Evolutionary conservation across 768 basidiomycete species (phyloP), one percentile per base, ranked within the genome.

Genomic region (Xerocomus brunneocitrinus): DNA sequence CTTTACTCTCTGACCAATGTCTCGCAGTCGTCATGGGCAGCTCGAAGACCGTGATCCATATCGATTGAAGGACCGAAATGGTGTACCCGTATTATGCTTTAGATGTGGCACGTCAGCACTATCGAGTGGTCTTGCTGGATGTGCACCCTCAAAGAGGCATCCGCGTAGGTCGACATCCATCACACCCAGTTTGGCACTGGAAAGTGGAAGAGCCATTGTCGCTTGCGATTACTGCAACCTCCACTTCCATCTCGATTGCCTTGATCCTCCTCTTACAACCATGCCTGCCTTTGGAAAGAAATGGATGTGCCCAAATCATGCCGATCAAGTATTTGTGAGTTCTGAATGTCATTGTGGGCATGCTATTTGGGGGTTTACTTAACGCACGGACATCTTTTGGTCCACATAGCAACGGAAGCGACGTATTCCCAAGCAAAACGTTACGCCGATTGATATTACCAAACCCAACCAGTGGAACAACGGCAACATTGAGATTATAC

Each of bases 231-330:
- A 93, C 65, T 99, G 97, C 71, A 79, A 78, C 56, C 79, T 95
- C 42, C 90, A 95, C 67, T 99, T 95, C 90, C 97, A 99, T 66
- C 80, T 98, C 52, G 97, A 98, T 68, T 99, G 97, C 62, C 76
- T 98, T 28, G 87, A 91, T 62, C 97, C 95, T 14, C 97, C 97
- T 8, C 73, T 95, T 54, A 75, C 87, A 24, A 79, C 79, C 38
- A 85, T 98, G 80, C 97, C 97, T 3, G 79, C 87, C 12, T 83
- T 87, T 53, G 83, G 83, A 59, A 89, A 85, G 76, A 97, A 95
- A 69, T 99, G 95, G 95, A 97, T 95, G 94, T 99, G 97, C 69
- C 97, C 97, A 8, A 92, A 95, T 64, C 97, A 99, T 66, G 85
- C 84, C n/a, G 94, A 97, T 59, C 83, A 84, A 53, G 79, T 85